Percentiles rank a stretch among this genome's conserved stretches.
Conservation (phyloP, 257 asterid genomes). For the Cordia subcordata region DNA sequence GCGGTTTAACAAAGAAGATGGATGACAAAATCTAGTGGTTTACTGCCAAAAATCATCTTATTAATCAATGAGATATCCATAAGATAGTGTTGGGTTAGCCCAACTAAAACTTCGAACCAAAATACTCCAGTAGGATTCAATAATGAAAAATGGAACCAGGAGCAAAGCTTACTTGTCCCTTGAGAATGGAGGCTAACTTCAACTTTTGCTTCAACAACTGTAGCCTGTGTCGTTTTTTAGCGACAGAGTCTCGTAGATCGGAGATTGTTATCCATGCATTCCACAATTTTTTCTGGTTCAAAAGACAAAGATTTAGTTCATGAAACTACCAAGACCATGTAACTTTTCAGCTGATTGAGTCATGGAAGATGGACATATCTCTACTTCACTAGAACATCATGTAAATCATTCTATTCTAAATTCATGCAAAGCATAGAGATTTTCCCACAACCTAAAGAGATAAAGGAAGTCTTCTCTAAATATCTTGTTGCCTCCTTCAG, state of each 20-base stretch:
- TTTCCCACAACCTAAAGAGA: no score
- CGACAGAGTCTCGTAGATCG: slow-evolving; percentile 79
- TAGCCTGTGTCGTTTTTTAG: slow-evolving; percentile 85
- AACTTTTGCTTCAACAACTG: slow-evolving; percentile 88
- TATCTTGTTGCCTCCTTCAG: no score
- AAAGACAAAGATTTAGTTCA: slow-evolving; percentile 7
- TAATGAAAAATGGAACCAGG: slow-evolving; percentile 12
- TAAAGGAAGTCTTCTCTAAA: no score
- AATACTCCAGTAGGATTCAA: background rate
- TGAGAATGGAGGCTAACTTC: slow-evolving; percentile 88
- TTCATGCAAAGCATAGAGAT: no score
- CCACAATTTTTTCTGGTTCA: slow-evolving; percentile 77
- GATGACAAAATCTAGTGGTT: no score
- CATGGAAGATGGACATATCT: background rate
- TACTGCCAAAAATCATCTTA: no score
- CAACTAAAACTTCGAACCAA: background rate
- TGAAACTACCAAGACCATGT: background rate
- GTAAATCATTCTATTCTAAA: no score
- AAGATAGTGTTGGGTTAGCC: no score
- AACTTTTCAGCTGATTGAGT: background rate
- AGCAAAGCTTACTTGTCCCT: slow-evolving; percentile 64
- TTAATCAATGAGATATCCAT: no score
- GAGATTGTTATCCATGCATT: slow-evolving; percentile 94
- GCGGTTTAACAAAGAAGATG: no score
- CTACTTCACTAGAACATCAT: no score